These are phyloP conservation scores for Periconia macrospinosa DNA, from an alignment of 2,329 filamentous ascomycete genomes.

Conservation along the genomic window DNA sequence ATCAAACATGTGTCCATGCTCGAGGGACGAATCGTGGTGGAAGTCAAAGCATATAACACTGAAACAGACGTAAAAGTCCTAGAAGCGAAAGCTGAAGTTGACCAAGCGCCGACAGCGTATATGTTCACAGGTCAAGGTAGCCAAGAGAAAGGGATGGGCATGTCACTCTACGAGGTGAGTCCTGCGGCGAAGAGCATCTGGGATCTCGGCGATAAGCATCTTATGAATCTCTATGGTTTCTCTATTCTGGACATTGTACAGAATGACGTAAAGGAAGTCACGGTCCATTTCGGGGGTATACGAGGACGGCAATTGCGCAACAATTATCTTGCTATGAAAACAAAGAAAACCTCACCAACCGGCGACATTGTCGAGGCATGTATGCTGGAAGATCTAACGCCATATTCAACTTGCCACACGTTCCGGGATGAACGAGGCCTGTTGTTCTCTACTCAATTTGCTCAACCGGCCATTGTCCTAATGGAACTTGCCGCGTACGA, in stretches of 20 bases:
- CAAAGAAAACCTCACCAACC: constrained; percentile 93
- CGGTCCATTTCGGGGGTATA: constrained; percentile 95
- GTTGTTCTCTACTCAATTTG: constrained; percentile 96
- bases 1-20: constrained; percentile 98
- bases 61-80: constrained; percentile 97
- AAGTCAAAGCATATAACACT: constrained; percentile 93
- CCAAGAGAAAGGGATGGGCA: constrained; percentile 99
- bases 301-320: constrained; percentile 95
- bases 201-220: constrained; percentile 88
- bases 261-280: constrained; percentile 99
- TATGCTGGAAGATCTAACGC: constrained; percentile 97
- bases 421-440: constrained; percentile 94
- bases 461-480: constrained; percentile 91
- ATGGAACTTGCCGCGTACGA: constrained; percentile 99
- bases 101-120: constrained; percentile 94
- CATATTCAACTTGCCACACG: constrained; percentile 92
- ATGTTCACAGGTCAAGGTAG: constrained; percentile 98
- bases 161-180: constrained; percentile 95
- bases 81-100: constrained; percentile 92
- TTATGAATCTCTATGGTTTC: constrained; percentile 99
- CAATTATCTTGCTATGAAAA: constrained; percentile 99
- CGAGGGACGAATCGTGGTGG: constrained; percentile 97
- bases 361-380: constrained; percentile 96
- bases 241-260: constrained; percentile 98
- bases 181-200: constrained; percentile 94